A percentile compares a stretch with the other conserved stretches of the same genome.
Evolutionary conservation across 495 filamentous ascomycete genomes (phyloP).

Genomic region (Penicillium silybi): DNA sequence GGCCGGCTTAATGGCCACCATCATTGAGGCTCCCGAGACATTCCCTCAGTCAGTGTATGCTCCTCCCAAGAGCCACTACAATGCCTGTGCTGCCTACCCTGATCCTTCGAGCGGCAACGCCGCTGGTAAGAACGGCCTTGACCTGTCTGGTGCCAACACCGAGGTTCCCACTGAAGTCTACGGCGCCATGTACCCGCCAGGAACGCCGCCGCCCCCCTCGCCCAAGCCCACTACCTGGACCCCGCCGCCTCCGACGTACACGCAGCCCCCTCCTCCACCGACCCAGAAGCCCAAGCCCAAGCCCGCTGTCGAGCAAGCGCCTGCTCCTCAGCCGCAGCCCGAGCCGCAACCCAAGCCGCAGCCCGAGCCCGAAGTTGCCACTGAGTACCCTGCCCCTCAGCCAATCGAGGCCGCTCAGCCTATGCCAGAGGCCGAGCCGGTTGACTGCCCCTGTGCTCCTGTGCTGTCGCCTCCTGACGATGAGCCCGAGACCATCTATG

Average conservation of each 20-base stretch:
- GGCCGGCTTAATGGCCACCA: conserved; percentile 64
- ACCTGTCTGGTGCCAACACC: conserved; percentile 17
- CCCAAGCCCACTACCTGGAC: background rate
- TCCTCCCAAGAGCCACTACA: conserved; percentile 22
- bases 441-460: conserved; percentile 12
- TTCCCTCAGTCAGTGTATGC: conserved; percentile 16
- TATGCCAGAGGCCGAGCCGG: conserved; percentile 1
- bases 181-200: conserved; percentile 17
- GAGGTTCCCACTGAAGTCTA: conserved; percentile 4
- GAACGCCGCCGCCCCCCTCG: background rate
- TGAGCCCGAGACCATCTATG: conserved; percentile 10
- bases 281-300: background rate
- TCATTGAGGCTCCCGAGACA: conserved; percentile 55
- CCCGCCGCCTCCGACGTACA: too few relatives aligned
- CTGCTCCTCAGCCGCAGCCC: conserved; percentile 1
- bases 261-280: too few relatives aligned
- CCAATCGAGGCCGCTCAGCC: background rate
- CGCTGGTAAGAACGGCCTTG: conserved; percentile 20
- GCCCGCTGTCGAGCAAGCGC: conserved; percentile 1
- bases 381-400: conserved; percentile 2
- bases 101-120: conserved; percentile 18
- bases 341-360: background rate
- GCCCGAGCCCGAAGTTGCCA: background rate
- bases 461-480: conserved; percentile 11
- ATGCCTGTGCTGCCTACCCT: conserved; percentile 21